A percentile compares a stretch with the other conserved stretches of the same genome.
phyloP scores from a whole-genome alignment of 352 stramenopile species.

The Phytophthora foliorum region DNA sequence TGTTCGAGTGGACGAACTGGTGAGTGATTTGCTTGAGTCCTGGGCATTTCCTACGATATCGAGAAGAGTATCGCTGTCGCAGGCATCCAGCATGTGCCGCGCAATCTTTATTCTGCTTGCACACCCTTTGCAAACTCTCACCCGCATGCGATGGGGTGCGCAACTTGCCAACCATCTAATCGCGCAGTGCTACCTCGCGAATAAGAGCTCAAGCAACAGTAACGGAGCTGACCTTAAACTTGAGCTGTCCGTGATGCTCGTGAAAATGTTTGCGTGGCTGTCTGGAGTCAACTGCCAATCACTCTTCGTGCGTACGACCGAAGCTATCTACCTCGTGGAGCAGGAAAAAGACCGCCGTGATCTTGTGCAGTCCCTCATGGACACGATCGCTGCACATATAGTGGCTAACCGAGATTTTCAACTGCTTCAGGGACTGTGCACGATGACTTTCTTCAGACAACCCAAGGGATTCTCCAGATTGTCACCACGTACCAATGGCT shows the following conservation, averaged over 20 bases:
- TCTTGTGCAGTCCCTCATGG: conserved; percentile 53
- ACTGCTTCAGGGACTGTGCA: conserved; percentile 65
- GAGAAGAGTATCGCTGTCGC: conserved; percentile 57
- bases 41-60: conserved; percentile 68
- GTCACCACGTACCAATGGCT: conserved; percentile 47
- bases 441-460: conserved; percentile 51
- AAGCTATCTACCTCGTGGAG: conserved; percentile 73
- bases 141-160: conserved; percentile 53
- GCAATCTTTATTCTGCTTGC: conserved; percentile 74
- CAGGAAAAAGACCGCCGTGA: conserved; percentile 64
- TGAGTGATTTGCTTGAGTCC: conserved; percentile 55
- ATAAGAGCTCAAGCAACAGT: conserved; percentile 30
- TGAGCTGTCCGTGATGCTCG: conserved; percentile 69
- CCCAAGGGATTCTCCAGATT: conserved; percentile 45
- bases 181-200: conserved; percentile 70
- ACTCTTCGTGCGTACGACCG: conserved; percentile 62
- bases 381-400: conserved; percentile 51
- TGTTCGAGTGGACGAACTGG: conserved; percentile 69
- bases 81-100: conserved; percentile 62
- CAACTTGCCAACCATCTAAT: conserved; percentile 65
- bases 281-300: conserved; percentile 52
- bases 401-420: conserved; percentile 51
- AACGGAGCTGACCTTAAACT: conserved; percentile 44
- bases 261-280: conserved; percentile 68
- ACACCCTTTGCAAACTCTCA: conserved; percentile 68